Evolutionary conservation across 2,329 filamentous ascomycete species (phyloP), one percentile per base, ranked within the genome.

Genomic region (Monosporascus sp.): DNA sequence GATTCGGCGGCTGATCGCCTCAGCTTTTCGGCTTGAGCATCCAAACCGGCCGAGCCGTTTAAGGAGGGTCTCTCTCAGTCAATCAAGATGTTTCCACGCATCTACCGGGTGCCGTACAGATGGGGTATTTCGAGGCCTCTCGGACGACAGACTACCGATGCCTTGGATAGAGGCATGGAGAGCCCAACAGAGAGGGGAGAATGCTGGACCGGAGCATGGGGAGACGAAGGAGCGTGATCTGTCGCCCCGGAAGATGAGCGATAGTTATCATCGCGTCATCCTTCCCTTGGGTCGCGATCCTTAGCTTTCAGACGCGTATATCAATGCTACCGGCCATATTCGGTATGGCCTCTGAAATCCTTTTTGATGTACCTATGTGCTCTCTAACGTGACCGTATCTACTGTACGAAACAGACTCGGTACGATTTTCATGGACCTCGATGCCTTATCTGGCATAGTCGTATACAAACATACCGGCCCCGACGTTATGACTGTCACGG

Each of bases 361-460:
- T n/a, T 36, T 15, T 20, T 15, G 25, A 46, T 60, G 74, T 75
- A 44, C 73, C 81, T 57, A 58, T 84, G 54, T 38, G 14, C 18
- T 46, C 24, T 55, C 60, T 42, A 52, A 47, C 15, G 5, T 24
- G 5, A 1, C 17, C 34, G 37, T 22, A 36, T 18, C 25, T 18
- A 1, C 25, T 38, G 9, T 17, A 20, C 41, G 6, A 51, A 56
- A 22, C 55, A 81, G 84, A 50, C 75, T 91, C 7, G 88, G 88
- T 0, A 84, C 87, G 0, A 73, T 92, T 17, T 82, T 92, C 56
- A 91, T 91, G 86, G 88, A 92, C 57, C 77, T 92, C 2, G 88
- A 92, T 69, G 88, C 88, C 0, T 71, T 92, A 7, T 87, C 87
- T 1, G 88, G 89, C 9, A 82, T 91, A 47, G 81, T 92, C 52